These are phyloP conservation scores for Fonsecaea erecta DNA, from an alignment of 2,329 filamentous ascomycete genomes.

Conservation along the genomic window DNA sequence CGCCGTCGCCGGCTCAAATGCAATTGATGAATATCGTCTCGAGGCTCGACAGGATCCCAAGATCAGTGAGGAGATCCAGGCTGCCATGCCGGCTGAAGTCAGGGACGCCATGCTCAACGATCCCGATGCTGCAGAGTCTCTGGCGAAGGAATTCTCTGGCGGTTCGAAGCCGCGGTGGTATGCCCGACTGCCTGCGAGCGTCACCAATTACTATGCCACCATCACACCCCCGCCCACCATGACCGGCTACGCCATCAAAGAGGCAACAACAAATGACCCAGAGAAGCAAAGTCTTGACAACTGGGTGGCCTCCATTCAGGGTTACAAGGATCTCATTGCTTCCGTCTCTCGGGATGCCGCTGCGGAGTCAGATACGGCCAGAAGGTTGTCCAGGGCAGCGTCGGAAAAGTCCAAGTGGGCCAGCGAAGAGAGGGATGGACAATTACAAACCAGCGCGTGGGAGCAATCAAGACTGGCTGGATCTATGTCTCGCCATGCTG, in stretches of 20 bases:
- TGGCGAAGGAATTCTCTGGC: slow-evolving; percentile 22
- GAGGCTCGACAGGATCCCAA: background rate
- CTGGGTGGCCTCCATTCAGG: slow-evolving; percentile 16
- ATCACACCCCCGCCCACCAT: slow-evolving; percentile 19
- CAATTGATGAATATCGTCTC: background rate
- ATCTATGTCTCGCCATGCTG: slow-evolving; percentile 6
- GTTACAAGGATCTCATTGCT: slow-evolving; percentile 12
- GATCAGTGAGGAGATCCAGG: slow-evolving; percentile 15
- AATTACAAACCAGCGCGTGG: slow-evolving; percentile 10
- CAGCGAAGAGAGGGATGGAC: background rate
- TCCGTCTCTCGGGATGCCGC: background rate
- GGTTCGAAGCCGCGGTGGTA: slow-evolving; percentile 18
- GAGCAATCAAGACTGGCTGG: slow-evolving; percentile 4
- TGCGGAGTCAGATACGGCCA: slow-evolving; percentile 13
- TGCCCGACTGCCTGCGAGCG: slow-evolving; percentile 11
- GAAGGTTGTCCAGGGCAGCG: slow-evolving; percentile 11
- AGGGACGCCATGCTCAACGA: slow-evolving; percentile 20
- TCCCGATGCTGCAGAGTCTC: slow-evolving; percentile 15
- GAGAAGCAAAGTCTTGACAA: slow-evolving; percentile 8
- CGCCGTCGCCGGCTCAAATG: slow-evolving; percentile 2
- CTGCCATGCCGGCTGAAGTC: slow-evolving; percentile 17
- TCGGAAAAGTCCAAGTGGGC: slow-evolving; percentile 14
- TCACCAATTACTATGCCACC: slow-evolving; percentile 26
- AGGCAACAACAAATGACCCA: slow-evolving; percentile 1
- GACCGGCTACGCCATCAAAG: background rate